Evolutionary conservation across 192 early-diverging fungal species (phyloP).

Genomic region (Coemansia sp.): DNA sequence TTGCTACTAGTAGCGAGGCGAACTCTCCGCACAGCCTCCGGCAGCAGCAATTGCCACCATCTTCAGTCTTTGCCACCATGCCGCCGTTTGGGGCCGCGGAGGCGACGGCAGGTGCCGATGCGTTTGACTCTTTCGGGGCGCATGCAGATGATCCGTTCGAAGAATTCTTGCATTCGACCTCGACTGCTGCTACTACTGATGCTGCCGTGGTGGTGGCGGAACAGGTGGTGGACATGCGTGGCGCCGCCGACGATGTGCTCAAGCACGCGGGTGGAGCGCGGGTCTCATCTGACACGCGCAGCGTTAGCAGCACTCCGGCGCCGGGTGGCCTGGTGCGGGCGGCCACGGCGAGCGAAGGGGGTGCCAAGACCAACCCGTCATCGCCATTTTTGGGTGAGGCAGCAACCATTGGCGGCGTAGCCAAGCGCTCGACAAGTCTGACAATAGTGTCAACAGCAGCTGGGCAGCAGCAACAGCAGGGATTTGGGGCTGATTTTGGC

Average conservation of each 20-base stretch:
- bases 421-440: background rate
- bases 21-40: background rate
- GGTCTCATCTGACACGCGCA: slow-evolving; percentile 35
- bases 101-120: slow-evolving; percentile 8
- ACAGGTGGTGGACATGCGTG: background rate
- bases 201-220: background rate
- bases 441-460: background rate
- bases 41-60: slow-evolving; percentile 15
- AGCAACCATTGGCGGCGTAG: background rate
- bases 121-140: slow-evolving; percentile 53
- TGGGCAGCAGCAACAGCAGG: slow-evolving; percentile 6
- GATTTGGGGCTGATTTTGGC: slow-evolving; percentile 48
- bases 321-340: slow-evolving; percentile 12
- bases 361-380: slow-evolving; percentile 25
- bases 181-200: background rate
- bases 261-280: slow-evolving; percentile 6
- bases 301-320: slow-evolving; percentile 50
- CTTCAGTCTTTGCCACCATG: slow-evolving; percentile 20
- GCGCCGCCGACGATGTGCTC: background rate
- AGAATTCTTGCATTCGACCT: slow-evolving; percentile 40
- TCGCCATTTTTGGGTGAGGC: slow-evolving; percentile 17
- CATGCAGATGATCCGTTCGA: slow-evolving; percentile 51
- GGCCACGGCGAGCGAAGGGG: background rate
- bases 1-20: background rate
- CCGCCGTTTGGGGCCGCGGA: slow-evolving; percentile 14